phyloP scores from a whole-genome alignment of 164 flowering plant species.

The Stephania yunnanensis region DNA sequence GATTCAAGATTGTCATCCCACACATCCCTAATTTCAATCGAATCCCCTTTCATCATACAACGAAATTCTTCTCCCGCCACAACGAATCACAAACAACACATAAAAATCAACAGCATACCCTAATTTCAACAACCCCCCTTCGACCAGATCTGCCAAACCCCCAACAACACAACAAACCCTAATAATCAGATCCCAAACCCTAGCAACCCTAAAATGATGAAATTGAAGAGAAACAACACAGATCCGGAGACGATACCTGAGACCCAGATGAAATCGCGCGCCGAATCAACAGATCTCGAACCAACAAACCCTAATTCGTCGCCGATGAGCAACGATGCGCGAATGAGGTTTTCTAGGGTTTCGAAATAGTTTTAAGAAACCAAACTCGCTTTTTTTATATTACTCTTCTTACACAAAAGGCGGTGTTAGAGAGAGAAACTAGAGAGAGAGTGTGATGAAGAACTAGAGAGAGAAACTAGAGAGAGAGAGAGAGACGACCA shows the following conservation, averaged over 20 bases:
- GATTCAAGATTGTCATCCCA: constrained; percentile 40
- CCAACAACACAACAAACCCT: not conserved
- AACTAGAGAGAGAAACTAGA: not conserved
- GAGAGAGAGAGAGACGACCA: not conserved
- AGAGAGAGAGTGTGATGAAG: not conserved
- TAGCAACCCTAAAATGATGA: not conserved
- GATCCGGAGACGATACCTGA: not conserved
- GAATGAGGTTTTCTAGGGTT: not conserved
- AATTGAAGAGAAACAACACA: not conserved
- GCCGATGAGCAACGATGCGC: not conserved
- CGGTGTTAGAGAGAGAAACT: not conserved
- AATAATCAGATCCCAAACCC: not conserved
- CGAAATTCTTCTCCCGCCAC: constrained; percentile 21
- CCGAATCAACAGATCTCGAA: not conserved
- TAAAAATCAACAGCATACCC: not conserved
- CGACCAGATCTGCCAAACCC: not conserved
- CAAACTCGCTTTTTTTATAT: not conserved
- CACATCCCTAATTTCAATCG: constrained; percentile 43
- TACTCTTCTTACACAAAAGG: not conserved
- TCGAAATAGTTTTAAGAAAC: not conserved
- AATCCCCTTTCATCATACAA: constrained; percentile 24
- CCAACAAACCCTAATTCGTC: not conserved
- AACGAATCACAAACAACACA: not conserved
- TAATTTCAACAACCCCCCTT: not conserved
- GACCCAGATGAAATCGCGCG: not conserved